Evolutionary conservation across 495 filamentous ascomycete genomes (phyloP), one percentile per base, ranked within the genome.

Genomic region (Neohortaea acidophila): DNA sequence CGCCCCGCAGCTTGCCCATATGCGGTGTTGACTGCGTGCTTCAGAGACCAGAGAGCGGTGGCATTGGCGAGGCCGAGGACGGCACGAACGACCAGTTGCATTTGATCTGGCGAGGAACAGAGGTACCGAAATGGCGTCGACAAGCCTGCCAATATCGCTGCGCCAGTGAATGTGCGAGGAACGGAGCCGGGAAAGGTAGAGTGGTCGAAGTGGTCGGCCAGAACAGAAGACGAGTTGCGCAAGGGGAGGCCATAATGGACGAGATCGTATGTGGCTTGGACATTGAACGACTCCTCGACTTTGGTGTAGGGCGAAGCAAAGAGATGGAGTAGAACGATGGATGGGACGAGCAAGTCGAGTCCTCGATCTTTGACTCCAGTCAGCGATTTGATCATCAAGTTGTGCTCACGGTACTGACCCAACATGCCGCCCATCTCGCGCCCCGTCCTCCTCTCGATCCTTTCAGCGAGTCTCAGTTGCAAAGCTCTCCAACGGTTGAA

Each of bases 261-360:
- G 23, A 96, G 79, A 53, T 99, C 89, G 58, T 96, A 91, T 4
- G 77, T 75, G 0, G 89, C 89, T 55, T 99, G 89, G 36, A 96
- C 74, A 49, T 93, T 93, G 70, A 99, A 99, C 0, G 86, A 94
- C 61, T 99, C 89, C 55, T 99, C 89, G 39, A 99, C 91, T 59
- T 99, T 99, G 33, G 91, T 94, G 63, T 89, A 94, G 1, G 89
- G 91, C 12, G 91, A 75, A 7, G 72, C 58, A 39, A 75, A 43
- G 34, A 94, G 70, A 57, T 99, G 87, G 19, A 83, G 34, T 14
- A 86, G 53, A 46, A 94, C 70, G 24, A 84, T 55, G 2, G 56
- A 45, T 1, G 80, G 78, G 41, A 92, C 69, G 21, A 71, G 58
- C 40, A 70, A 54, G 12, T 19, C 24, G 17, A 46, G 17, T 2